Percentiles rank a stretch among this genome's conserved stretches.
phyloP scores from a whole-genome alignment of 2,329 filamentous ascomycete species.

The Lanzia echinophila region DNA sequence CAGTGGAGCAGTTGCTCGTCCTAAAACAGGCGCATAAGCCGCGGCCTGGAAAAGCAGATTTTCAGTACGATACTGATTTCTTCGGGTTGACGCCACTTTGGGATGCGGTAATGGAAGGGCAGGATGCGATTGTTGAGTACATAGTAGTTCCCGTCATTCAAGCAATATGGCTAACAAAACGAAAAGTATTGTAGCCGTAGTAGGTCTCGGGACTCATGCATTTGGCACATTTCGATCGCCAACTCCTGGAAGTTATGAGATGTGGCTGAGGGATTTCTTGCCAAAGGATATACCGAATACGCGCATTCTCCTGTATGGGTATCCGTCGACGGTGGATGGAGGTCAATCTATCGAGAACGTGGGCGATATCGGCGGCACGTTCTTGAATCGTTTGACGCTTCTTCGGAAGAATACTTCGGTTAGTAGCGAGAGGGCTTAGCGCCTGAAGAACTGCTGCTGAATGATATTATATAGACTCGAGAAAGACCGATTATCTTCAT shows the following conservation, averaged over 20 bases:
- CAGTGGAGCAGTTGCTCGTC: neutral
- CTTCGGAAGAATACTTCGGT: neutral
- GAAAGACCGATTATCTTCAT: conserved; percentile 7
- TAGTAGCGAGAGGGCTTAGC: neutral
- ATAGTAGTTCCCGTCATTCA: neutral
- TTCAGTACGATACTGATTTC: conserved; percentile 6
- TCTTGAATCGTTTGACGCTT: neutral
- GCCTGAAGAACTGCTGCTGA: too few species aligned
- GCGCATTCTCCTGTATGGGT: conserved; percentile 2
- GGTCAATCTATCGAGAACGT: conserved; percentile 1
- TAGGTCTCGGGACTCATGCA: conserved; percentile 7
- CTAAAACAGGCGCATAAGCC: neutral
- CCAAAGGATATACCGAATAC: conserved; percentile 2
- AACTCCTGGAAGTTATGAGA: conserved; percentile 1
- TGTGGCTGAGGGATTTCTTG: conserved; percentile 10
- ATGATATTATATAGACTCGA: neutral
- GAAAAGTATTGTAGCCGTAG: conserved; percentile 4
- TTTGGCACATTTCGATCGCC: conserved; percentile 6
- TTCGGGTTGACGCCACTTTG: conserved; percentile 2
- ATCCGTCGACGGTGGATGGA: neutral
- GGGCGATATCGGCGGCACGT: neutral
- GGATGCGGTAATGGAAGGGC: neutral
- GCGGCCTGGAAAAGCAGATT: neutral
- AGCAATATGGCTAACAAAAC: neutral
- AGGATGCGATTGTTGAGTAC: neutral